Percentiles rank a stretch among this genome's conserved stretches.
phyloP scores from a whole-genome alignment of 306 rosid species.

The Carpinus viminea region DNA sequence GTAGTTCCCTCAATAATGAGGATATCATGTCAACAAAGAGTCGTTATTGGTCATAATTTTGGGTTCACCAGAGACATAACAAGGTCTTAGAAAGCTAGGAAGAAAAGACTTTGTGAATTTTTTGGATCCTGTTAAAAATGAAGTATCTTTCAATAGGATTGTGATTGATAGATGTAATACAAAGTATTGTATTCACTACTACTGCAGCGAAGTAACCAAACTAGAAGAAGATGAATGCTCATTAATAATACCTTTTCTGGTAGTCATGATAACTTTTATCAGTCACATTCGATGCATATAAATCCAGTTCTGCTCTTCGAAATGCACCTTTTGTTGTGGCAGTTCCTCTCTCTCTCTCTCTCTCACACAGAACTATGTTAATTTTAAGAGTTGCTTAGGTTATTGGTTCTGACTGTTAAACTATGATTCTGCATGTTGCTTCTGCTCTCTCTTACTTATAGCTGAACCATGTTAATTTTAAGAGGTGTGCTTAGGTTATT shows the following conservation, averaged over 20 bases:
- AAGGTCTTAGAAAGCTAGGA: neutral
- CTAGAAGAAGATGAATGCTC: neutral
- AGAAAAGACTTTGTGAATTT: neutral
- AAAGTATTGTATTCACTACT: neutral
- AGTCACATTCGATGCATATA: neutral
- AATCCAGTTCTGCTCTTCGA: neutral
- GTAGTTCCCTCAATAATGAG: neutral
- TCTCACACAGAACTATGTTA: too few relatives aligned
- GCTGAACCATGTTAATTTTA: conserved; percentile 10
- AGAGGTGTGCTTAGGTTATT: conserved; percentile 7
- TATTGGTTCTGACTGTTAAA: too few relatives aligned
- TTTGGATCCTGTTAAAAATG: neutral
- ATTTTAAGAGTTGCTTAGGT: too few relatives aligned
- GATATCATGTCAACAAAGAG: conserved; percentile 2
- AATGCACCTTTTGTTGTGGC: too few relatives aligned
- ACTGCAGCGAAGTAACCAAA: neutral
- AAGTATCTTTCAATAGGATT: neutral
- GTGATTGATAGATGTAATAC: neutral
- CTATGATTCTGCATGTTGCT: neutral
- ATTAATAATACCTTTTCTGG: neutral
- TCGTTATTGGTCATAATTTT: neutral
- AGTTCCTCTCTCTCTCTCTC: neutral
- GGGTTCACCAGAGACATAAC: neutral
- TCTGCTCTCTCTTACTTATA: neutral
- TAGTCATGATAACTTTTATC: neutral